Percentiles rank a stretch among this genome's conserved stretches.
These are phyloP conservation scores for Aspergillus hancockii DNA, from an alignment of 495 filamentous ascomycete species.

Conservation along the genomic window DNA sequence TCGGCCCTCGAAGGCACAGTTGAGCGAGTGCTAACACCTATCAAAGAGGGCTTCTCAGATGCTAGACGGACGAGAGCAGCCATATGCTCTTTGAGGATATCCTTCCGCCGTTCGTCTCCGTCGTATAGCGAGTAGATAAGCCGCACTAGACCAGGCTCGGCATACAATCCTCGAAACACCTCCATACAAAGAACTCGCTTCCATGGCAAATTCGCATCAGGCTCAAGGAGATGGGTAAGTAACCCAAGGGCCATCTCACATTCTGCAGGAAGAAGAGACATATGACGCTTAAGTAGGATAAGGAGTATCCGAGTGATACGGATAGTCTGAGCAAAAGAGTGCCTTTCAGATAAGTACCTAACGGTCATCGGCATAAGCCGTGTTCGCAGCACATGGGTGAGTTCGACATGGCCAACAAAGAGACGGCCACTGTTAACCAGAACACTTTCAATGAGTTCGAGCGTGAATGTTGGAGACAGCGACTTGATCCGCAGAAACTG, in stretches of 20 bases:
- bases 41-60: conserved; percentile 83
- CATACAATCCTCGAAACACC: conserved; percentile 79
- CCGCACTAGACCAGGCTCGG: conserved; percentile 73
- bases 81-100: conserved; percentile 78
- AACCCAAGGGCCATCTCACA: conserved; percentile 82
- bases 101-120: conserved; percentile 66
- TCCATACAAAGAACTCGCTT: conserved; percentile 90
- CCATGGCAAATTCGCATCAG: conserved; percentile 75
- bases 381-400: conserved; percentile 74
- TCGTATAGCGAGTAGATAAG: conserved; percentile 83
- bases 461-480: conserved; percentile 75
- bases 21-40: conserved; percentile 85
- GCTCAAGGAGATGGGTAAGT: conserved; percentile 86
- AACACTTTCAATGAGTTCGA: conserved; percentile 90
- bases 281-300: conserved; percentile 72
- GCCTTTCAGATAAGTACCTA: conserved; percentile 72
- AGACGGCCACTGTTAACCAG: conserved; percentile 80
- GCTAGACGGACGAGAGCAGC: conserved; percentile 83
- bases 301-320: conserved; percentile 80
- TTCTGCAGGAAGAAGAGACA: conserved; percentile 72
- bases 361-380: conserved; percentile 82
- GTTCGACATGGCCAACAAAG: conserved; percentile 76
- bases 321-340: conserved; percentile 80
- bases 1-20: conserved; percentile 62
- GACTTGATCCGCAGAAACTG: conserved; percentile 75